A percentile compares a stretch with the other conserved stretches of the same genome.
Evolutionary conservation across 768 basidiomycete genomes (phyloP).

Genomic region (Xerocomus potaroensis): DNA sequence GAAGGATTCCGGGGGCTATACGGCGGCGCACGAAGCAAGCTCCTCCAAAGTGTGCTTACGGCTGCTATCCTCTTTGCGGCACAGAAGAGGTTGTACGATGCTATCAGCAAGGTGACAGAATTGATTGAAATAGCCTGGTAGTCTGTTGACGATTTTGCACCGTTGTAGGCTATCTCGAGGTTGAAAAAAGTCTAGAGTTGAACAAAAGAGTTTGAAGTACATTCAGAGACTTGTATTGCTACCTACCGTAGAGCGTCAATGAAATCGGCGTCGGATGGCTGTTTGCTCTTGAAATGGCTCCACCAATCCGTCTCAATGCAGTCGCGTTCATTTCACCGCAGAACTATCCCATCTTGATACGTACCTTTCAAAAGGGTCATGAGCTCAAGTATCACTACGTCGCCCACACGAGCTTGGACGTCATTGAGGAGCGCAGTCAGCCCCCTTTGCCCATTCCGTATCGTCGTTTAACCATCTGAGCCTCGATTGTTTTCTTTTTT

Average conservation of each 20-base stretch:
- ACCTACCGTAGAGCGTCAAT: no score
- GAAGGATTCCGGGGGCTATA: conserved; percentile 86
- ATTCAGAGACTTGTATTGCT: no score
- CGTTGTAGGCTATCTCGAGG: conserved; percentile 11
- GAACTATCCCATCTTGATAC: conserved; percentile 74
- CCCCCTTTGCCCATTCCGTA: conserved; percentile 6
- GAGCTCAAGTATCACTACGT: conserved; percentile 87
- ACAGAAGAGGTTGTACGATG: conserved; percentile 76
- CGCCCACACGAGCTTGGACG: conserved; percentile 86
- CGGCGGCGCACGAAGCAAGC: conserved; percentile 82
- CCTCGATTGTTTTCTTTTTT: no score
- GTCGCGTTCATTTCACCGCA: conserved; percentile 83
- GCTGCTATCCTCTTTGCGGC: conserved; percentile 92
- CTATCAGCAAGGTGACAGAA: conserved; percentile 48
- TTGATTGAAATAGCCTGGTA: not conserved
- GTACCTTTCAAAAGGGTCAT: conserved; percentile 58
- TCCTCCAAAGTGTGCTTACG: conserved; percentile 87
- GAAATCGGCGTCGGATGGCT: no score
- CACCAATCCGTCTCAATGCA: conserved; percentile 68
- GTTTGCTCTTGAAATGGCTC: conserved; percentile 40
- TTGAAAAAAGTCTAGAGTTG: no score
- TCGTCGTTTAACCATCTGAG: conserved; percentile 1
- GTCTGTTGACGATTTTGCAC: not conserved
- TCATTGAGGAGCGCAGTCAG: conserved; percentile 88
- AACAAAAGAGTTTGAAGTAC: no score